Percentiles rank a stretch among this genome's conserved stretches.
Evolutionary conservation across 345 rosid species (phyloP).

Genomic region (Draba incana): DNA sequence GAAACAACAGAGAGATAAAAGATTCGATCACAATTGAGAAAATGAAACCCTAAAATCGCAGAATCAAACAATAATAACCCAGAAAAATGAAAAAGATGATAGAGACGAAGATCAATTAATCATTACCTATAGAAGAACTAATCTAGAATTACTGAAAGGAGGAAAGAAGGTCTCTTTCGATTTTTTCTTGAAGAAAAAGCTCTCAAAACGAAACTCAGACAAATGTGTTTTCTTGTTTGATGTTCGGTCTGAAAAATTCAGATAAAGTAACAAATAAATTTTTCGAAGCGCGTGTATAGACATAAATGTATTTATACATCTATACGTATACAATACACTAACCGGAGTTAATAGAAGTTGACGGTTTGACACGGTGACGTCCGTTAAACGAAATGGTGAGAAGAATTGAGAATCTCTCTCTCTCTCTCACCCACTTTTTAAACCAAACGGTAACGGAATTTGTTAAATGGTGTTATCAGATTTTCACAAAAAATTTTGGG

Average conservation of each 20-base stretch:
- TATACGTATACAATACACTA: background rate
- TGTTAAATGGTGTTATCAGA: slow-evolving; percentile 12
- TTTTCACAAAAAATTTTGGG: background rate
- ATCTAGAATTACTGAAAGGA: slow-evolving; percentile 7
- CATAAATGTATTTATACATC: background rate
- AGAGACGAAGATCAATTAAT: slow-evolving; percentile 2
- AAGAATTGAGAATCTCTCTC: slow-evolving; percentile 4
- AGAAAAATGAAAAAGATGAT: no score
- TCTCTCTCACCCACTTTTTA: slow-evolving; percentile 11
- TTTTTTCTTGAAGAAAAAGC: slow-evolving; percentile 16
- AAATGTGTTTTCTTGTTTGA: slow-evolving; percentile 38
- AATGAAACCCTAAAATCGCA: slow-evolving; percentile 30
- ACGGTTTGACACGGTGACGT: slow-evolving; percentile 38
- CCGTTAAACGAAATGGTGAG: slow-evolving; percentile 24
- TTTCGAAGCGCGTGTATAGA: slow-evolving; percentile 36
- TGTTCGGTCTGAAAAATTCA: slow-evolving; percentile 37
- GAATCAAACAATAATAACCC: slow-evolving; percentile 5
- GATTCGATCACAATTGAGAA: slow-evolving; percentile 19
- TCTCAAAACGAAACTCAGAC: slow-evolving; percentile 26
- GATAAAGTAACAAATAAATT: slow-evolving; percentile 24
- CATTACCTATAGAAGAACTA: slow-evolving; percentile 1
- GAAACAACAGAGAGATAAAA: background rate
- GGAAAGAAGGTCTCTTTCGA: slow-evolving; percentile 27
- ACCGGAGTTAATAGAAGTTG: slow-evolving; percentile 16
- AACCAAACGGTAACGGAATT: slow-evolving; percentile 29